Evolutionary conservation across 2,329 filamentous ascomycete species (phyloP), one percentile per base, ranked within the genome.

Genomic region (Cladophialophora immunda): DNA sequence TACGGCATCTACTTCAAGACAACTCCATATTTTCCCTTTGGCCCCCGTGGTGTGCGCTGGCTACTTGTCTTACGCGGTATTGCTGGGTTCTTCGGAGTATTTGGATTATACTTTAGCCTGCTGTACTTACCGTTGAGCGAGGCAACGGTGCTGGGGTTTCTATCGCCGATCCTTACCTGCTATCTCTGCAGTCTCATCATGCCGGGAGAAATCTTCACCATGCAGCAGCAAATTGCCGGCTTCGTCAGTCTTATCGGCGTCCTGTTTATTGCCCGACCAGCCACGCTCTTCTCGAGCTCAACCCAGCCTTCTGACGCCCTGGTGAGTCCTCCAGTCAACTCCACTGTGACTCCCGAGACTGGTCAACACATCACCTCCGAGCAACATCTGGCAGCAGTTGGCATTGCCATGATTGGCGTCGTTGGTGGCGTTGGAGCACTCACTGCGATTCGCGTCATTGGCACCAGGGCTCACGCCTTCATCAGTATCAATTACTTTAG

Each of bases 401-500:
- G 86, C 0, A 82, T 92, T 9, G 92, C 90, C 0, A 83, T 97
- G 53, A 63, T 96, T 0, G 93, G 93, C 1, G 93, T 97, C 0
- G 72, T 93, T 0, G 94, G 94, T 8, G 87, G 89, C 7, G 88
- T 92, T 0, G 86, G 86, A 2, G 92, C 92, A 7, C 93, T 89
- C 74, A 92, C 94, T 1, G 87, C 87, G 0, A 90, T 97, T 69
- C 86, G 93, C 17, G 88, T 90, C 78, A 94, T 97, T 68, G 93
- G 94, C 15, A 87, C 87, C 72, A 86, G 92, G 30, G 90, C 91
- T 0, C 92, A 97, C 75, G 87, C 93, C 0, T 82, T 97, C n/a
- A 88, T 97, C 65, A 91, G 87, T 1, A 92, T 97, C 64, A 96
- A 92, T 73, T 96, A 94, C 78, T 97, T 97, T 74, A 88, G 89